These are phyloP conservation scores for Persicaria tinctoria DNA, from an alignment of 148 eudicot genomes.

Conservation along the genomic window DNA sequence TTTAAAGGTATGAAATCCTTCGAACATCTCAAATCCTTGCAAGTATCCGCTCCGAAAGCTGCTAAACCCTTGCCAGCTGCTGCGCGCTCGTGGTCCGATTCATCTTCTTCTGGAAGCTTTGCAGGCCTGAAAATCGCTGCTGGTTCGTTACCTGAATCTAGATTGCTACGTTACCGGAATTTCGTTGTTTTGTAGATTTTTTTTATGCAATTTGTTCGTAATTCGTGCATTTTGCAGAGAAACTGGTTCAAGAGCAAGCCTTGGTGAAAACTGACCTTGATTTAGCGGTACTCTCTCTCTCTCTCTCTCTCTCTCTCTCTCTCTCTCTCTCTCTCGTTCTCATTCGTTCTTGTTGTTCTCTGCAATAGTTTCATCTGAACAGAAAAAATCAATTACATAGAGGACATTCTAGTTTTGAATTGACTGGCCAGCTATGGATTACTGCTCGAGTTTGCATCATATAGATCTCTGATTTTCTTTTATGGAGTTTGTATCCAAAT, in stretches of 20 bases:
- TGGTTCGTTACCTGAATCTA: constrained; percentile 27
- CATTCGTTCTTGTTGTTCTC: neutral
- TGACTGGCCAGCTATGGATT: neutral
- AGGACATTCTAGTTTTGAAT: neutral
- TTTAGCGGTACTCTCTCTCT: constrained; percentile 50
- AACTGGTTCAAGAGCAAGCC: constrained; percentile 92
- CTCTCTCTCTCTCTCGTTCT: constrained; percentile 6
- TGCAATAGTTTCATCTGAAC: neutral
- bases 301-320: too few relatives aligned
- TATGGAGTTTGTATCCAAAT: neutral
- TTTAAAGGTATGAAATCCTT: constrained; percentile 57
- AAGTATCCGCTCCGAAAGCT: constrained; percentile 44
- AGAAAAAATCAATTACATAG: neutral
- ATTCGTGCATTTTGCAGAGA: constrained; percentile 42
- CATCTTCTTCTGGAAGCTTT: constrained; percentile 61
- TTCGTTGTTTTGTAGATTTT: constrained; percentile 2
- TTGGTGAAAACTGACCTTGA: constrained; percentile 76
- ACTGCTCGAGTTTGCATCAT: neutral
- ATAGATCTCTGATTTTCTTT: neutral
- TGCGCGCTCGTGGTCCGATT: constrained; percentile 45
- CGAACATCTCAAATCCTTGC: constrained; percentile 50
- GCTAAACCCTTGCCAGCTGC: constrained; percentile 38
- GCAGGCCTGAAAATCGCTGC: constrained; percentile 88
- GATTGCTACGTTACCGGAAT: neutral
- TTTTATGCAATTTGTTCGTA: constrained; percentile 9